These are phyloP conservation scores for Dianthus caryophyllus DNA, from an alignment of 148 eudicot genomes.

Conservation along the genomic window DNA sequence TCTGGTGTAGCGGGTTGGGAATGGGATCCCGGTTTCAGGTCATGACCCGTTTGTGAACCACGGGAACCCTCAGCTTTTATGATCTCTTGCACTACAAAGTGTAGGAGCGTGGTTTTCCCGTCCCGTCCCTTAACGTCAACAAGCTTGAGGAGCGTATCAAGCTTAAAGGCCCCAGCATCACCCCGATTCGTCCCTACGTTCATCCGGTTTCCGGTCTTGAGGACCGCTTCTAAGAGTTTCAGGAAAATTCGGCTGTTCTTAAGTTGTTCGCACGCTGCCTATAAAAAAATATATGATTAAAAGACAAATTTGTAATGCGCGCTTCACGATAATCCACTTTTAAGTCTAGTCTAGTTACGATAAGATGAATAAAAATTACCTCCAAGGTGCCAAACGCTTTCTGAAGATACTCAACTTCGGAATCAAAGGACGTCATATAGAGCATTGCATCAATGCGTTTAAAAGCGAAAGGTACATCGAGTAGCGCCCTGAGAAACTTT, in stretches of 20 bases:
- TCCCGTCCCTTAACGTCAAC: constrained; percentile 79
- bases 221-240: constrained; percentile 83
- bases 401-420: constrained; percentile 74
- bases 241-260: constrained; percentile 74
- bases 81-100: constrained; percentile 90
- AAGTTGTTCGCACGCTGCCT: constrained; percentile 81
- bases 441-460: constrained; percentile 85
- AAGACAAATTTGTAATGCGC: too few relatives aligned
- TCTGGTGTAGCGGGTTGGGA: constrained; percentile 28
- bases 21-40: constrained; percentile 1
- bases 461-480: constrained; percentile 79
- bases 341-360: not conserved
- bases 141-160: constrained; percentile 87
- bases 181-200: constrained; percentile 88
- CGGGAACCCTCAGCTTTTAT: constrained; percentile 59
- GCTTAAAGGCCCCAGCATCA: constrained; percentile 87
- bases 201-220: constrained; percentile 91
- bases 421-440: constrained; percentile 73
- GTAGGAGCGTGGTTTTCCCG: constrained; percentile 77
- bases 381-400: constrained; percentile 68
- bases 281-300: too few relatives aligned
- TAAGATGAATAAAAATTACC: constrained; percentile 36
- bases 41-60: constrained; percentile 22
- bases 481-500: constrained; percentile 76
- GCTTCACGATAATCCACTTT: too few relatives aligned